Conservation (phyloP, 768 basidiomycete species). For the Lactarius trivialis region DNA sequence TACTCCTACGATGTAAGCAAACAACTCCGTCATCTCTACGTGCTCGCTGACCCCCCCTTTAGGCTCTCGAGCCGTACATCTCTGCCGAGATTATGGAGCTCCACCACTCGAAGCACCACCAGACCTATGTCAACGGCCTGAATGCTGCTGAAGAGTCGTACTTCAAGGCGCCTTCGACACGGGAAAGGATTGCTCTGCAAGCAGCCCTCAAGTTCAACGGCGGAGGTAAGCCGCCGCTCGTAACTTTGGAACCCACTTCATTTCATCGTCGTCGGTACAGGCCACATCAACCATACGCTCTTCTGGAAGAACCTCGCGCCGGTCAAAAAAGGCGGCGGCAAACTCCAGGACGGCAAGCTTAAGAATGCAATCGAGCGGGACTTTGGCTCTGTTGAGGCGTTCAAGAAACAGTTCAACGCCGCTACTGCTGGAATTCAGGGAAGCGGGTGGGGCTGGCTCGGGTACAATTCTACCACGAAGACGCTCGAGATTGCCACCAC, state of each 20-base stretch:
- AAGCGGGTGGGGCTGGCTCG: slow-evolving; percentile 98
- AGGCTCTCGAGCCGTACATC: slow-evolving; percentile 92
- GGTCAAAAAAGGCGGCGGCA: slow-evolving; percentile 50
- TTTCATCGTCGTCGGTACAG: slow-evolving; percentile 36
- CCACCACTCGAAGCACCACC: slow-evolving; percentile 88
- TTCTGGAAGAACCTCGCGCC: slow-evolving; percentile 99
- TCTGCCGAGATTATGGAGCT: slow-evolving; percentile 89
- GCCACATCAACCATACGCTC: slow-evolving; percentile 91
- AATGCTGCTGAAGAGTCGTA: slow-evolving; percentile 91
- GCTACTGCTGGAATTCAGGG: slow-evolving; percentile 91
- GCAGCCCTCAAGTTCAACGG: slow-evolving; percentile 95
- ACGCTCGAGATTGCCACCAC: slow-evolving; percentile 90
- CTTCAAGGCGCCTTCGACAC: slow-evolving; percentile 53
- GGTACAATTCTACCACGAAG: slow-evolving; percentile 56
- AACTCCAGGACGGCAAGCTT: slow-evolving; percentile 57
- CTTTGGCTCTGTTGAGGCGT: slow-evolving; percentile 80
- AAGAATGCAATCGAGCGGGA: slow-evolving; percentile 70
- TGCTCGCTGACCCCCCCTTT: not conserved
- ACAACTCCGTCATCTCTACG: slow-evolving; percentile 13
- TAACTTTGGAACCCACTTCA: not conserved
- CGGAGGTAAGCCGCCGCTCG: slow-evolving; percentile 50
- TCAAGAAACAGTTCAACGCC: slow-evolving; percentile 84
- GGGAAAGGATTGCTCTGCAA: slow-evolving; percentile 79
- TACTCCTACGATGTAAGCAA: slow-evolving; percentile 67
- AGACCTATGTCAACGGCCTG: slow-evolving; percentile 89